Conservation (phyloP, 768 basidiomycete species). For the Pulveroboletus sp. region DNA sequence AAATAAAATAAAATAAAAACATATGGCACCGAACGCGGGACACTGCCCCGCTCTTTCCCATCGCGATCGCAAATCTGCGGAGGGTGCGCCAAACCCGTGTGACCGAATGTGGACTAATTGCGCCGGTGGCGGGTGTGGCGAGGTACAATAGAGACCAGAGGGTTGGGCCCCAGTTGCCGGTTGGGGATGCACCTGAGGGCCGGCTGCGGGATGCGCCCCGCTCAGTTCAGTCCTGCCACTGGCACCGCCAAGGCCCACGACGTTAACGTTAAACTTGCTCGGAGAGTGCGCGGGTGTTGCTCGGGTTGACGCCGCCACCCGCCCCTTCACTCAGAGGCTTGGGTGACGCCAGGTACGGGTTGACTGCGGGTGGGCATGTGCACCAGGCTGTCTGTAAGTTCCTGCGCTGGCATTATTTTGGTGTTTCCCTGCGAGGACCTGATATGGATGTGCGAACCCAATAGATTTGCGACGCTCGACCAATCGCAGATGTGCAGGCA, state of each 20-base stretch:
- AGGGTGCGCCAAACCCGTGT: neutral
- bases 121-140: slow-evolving; percentile 34
- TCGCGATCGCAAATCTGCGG: neutral
- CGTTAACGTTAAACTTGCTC: slow-evolving; percentile 10
- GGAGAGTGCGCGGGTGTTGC: neutral
- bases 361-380: neutral
- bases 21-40: slow-evolving; percentile 10
- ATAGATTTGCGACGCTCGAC: slow-evolving; percentile 20
- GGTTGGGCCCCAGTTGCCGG: slow-evolving; percentile 8
- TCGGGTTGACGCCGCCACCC: neutral
- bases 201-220: slow-evolving; percentile 11
- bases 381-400: slow-evolving; percentile 5
- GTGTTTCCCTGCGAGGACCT: slow-evolving; percentile 3
- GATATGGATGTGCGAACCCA: slow-evolving; percentile 13
- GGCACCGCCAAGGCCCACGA: slow-evolving; percentile 8
- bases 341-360: slow-evolving; percentile 6
- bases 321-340: neutral
- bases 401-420: no score
- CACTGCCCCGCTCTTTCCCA: slow-evolving; percentile 22
- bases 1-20: neutral
- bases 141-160: slow-evolving; percentile 27
- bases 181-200: slow-evolving; percentile 15
- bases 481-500: slow-evolving; percentile 14
- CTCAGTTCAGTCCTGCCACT: neutral
- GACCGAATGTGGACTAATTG: slow-evolving; percentile 20